Percentiles rank a stretch among this genome's conserved stretches.
phyloP scores from a whole-genome alignment of 1,284 basidiomycete species.

The Ceratobasidium theobromae region DNA sequence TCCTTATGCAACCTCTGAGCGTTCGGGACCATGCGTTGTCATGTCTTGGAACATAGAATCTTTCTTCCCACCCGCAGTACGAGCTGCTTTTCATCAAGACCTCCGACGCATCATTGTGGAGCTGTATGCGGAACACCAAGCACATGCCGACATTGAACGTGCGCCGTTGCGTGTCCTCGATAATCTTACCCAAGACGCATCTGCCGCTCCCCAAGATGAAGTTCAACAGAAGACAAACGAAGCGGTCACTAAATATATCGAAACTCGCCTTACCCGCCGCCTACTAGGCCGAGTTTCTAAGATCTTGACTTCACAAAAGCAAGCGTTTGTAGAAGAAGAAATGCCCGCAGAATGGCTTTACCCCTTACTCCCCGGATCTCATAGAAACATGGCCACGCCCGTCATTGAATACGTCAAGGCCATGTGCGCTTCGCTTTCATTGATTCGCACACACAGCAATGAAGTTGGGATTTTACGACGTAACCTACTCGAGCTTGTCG shows the following conservation, averaged over 20 bases:
- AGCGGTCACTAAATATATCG: constrained; percentile 70
- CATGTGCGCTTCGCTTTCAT: constrained; percentile 75
- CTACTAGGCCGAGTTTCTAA: constrained; percentile 72
- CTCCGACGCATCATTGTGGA: constrained; percentile 87
- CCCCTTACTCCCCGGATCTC: constrained; percentile 85
- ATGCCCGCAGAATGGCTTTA: constrained; percentile 67
- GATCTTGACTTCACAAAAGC: constrained; percentile 66
- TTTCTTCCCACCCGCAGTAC: constrained; percentile 85
- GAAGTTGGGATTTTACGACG: constrained; percentile 89
- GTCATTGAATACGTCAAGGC: constrained; percentile 91
- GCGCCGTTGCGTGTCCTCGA: constrained; percentile 76
- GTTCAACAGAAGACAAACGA: constrained; percentile 72
- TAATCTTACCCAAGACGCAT: constrained; percentile 60
- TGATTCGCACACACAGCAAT: constrained; percentile 76
- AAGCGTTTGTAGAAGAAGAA: constrained; percentile 59
- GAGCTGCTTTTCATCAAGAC: constrained; percentile 72
- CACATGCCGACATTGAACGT: constrained; percentile 58
- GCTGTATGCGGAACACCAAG: constrained; percentile 77
- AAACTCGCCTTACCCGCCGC: constrained; percentile 78
- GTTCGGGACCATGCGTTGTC: constrained; percentile 53
- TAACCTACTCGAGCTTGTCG: constrained; percentile 86
- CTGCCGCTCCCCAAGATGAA: constrained; percentile 61
- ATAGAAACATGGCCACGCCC: constrained; percentile 74
- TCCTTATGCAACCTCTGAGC: constrained; percentile 44
- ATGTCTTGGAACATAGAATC: constrained; percentile 95